A percentile compares a stretch with the other conserved stretches of the same genome.
These are phyloP conservation scores for Boeremia exigua DNA, from an alignment of 2,329 filamentous ascomycete genomes.

Conservation along the genomic window DNA sequence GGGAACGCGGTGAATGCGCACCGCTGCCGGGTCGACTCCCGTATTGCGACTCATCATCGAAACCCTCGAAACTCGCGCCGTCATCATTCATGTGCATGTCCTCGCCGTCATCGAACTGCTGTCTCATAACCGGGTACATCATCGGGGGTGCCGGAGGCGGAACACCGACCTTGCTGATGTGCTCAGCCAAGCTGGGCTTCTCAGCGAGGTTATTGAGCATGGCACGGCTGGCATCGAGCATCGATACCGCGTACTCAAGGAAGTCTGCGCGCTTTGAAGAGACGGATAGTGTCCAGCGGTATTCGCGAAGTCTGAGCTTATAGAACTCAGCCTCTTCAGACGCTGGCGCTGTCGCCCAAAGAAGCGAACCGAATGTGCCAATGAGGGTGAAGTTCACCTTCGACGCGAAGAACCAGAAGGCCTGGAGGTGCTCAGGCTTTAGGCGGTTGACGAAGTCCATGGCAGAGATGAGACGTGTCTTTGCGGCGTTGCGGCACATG, in stretches of 20 bases:
- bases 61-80: constrained; percentile 42
- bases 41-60: constrained; percentile 36
- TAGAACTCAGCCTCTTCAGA: constrained; percentile 94
- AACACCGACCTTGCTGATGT: constrained; percentile 48
- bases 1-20: constrained; percentile 29
- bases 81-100: constrained; percentile 40
- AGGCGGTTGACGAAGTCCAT: constrained; percentile 98
- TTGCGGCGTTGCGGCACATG: constrained; percentile 91
- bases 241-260: constrained; percentile 53
- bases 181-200: constrained; percentile 50
- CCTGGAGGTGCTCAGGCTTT: constrained; percentile 81
- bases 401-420: constrained; percentile 91
- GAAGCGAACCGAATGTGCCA: constrained; percentile 87
- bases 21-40: constrained; percentile 30
- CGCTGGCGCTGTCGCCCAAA: constrained; percentile 88
- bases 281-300: constrained; percentile 91
- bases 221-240: constrained; percentile 52
- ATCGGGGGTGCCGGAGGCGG: constrained; percentile 39
- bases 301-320: constrained; percentile 81
- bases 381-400: constrained; percentile 94
- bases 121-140: constrained; percentile 32
- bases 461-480: constrained; percentile 90
- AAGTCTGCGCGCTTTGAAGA: constrained; percentile 72
- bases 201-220: constrained; percentile 54
- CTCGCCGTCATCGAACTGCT: constrained; percentile 23